Evolutionary conservation across 106 monocot species (phyloP).

Genomic region (Dioscorea alata): DNA sequence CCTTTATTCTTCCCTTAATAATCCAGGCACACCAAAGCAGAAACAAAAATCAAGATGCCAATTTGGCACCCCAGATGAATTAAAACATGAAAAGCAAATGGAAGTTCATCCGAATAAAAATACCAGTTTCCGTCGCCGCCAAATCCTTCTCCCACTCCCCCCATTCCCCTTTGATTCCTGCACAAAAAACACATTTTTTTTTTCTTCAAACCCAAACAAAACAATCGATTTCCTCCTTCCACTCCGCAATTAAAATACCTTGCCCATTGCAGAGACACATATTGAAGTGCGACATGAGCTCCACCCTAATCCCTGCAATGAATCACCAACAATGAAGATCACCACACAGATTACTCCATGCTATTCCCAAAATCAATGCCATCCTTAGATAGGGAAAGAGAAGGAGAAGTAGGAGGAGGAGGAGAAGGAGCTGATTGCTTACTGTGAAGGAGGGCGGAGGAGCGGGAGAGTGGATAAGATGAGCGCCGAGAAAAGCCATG

Average conservation of each 20-base stretch:
- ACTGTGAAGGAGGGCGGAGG: neutral
- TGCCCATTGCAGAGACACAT: neutral
- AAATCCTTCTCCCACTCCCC: conserved; percentile 21
- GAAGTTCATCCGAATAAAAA: too few species aligned
- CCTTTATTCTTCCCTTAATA: neutral
- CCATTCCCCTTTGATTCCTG: conserved; percentile 5
- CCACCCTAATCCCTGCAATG: neutral
- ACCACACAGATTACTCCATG: neutral
- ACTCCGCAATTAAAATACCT: neutral
- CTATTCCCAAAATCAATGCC: too few species aligned
- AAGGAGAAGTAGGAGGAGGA: neutral
- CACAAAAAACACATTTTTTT: neutral
- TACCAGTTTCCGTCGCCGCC: conserved; percentile 56
- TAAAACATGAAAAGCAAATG: neutral
- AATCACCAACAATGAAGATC: neutral
- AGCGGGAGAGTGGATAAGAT: conserved; percentile 12
- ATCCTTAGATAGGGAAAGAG: neutral
- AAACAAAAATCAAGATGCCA: too few species aligned
- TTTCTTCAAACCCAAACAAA: neutral
- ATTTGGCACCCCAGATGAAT: too few species aligned
- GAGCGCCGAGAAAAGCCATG: conserved; percentile 8
- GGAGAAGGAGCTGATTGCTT: neutral
- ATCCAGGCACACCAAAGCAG: too few species aligned
- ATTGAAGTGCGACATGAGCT: neutral
- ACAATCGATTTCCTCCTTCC: neutral